Conservation (phyloP, 768 basidiomycete species). For the Auricularia sp. region DNA sequence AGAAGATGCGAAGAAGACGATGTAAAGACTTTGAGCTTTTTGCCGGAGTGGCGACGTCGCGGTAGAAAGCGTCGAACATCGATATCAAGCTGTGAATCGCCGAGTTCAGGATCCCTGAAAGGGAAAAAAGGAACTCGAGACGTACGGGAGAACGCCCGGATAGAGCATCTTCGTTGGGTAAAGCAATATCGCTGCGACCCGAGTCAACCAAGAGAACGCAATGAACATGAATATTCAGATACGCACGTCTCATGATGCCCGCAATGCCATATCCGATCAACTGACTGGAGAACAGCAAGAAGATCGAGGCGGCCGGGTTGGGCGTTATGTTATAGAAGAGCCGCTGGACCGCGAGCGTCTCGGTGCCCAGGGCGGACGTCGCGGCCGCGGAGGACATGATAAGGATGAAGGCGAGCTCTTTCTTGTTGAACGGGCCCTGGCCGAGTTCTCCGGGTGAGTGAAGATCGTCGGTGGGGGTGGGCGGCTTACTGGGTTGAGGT, state of each 20-base stretch:
- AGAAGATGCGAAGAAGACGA: slow-evolving; percentile 33
- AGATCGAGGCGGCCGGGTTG: slow-evolving; percentile 35
- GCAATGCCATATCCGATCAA: slow-evolving; percentile 45
- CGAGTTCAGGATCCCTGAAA: neutral
- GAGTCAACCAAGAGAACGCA: neutral
- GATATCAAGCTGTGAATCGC: slow-evolving; percentile 22
- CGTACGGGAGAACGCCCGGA: slow-evolving; percentile 32
- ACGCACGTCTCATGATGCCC: slow-evolving; percentile 40
- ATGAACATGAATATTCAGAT: slow-evolving; percentile 28
- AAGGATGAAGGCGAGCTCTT: slow-evolving; percentile 48
- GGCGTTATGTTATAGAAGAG: slow-evolving; percentile 45
- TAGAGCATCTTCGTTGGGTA: slow-evolving; percentile 49
- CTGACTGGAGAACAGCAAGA: slow-evolving; percentile 30
- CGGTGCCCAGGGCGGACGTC: slow-evolving; percentile 43
- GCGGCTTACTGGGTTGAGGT: slow-evolving; percentile 41
- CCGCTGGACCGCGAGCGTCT: slow-evolving; percentile 44
- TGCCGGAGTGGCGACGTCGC: slow-evolving; percentile 29
- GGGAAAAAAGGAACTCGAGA: neutral
- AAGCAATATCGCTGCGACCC: slow-evolving; percentile 30
- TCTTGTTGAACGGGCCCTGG: slow-evolving; percentile 43
- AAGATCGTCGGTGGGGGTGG: slow-evolving; percentile 5
- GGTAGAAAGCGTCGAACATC: slow-evolving; percentile 41
- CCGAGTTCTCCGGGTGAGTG: slow-evolving; percentile 2
- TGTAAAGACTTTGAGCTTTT: slow-evolving; percentile 47
- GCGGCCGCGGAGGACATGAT: slow-evolving; percentile 50